A percentile compares a stretch with the other conserved stretches of the same genome.
Conservation (phyloP, 148 eudicot genomes). For the Drosera capensis region DNA sequence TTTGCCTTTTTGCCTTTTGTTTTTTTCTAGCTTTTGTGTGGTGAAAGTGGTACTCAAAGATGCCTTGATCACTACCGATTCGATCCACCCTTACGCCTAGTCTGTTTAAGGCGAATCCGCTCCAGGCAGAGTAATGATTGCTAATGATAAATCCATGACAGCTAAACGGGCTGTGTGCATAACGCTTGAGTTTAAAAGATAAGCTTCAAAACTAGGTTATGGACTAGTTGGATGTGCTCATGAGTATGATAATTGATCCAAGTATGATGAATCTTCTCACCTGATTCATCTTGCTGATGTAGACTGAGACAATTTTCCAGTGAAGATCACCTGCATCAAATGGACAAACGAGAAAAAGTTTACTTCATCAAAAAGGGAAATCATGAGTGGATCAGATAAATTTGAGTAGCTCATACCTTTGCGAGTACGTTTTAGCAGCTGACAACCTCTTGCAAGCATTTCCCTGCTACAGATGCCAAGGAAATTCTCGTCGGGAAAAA, state of each 20-base stretch:
- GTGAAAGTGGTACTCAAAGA: conserved; percentile 5
- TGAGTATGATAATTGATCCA: too few relatives aligned
- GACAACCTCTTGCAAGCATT: conserved; percentile 64
- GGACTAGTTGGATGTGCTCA: too few relatives aligned
- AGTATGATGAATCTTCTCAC: conserved; percentile 13
- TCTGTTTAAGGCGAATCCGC: too few relatives aligned
- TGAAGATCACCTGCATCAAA: conserved; percentile 73
- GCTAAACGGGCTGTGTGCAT: too few relatives aligned
- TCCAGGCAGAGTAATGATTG: too few relatives aligned
- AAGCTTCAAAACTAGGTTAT: too few relatives aligned
- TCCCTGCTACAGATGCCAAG: conserved; percentile 70
- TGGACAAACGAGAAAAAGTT: neutral
- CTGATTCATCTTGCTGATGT: conserved; percentile 60
- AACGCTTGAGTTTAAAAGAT: too few relatives aligned
- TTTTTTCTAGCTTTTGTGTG: conserved; percentile 10
- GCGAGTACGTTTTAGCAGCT: conserved; percentile 78
- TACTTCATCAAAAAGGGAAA: neutral
- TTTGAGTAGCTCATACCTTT: conserved; percentile 29
- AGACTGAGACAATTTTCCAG: conserved; percentile 93
- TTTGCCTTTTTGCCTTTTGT: conserved; percentile 15
- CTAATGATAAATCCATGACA: too few relatives aligned
- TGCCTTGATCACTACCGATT: conserved; percentile 4
- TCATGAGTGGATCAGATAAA: neutral
- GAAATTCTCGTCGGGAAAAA: conserved; percentile 63
- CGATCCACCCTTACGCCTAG: too few relatives aligned